Evolutionary conservation across 106 monocot species (phyloP), one percentile per base, ranked within the genome.

Genomic region (Vanilla planifolia): DNA sequence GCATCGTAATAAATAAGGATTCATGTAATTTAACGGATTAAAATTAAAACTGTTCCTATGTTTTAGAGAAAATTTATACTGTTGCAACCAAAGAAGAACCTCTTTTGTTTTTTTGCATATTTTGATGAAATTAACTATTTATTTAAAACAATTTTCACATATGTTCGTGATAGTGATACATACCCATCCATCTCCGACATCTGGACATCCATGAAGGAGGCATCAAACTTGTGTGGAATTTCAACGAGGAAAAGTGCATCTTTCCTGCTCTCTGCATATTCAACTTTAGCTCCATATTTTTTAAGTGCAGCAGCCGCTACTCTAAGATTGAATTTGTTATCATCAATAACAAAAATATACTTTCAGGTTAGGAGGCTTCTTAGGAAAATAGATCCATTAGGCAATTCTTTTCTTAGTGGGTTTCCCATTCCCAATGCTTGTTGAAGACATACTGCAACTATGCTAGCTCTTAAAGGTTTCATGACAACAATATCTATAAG

Each of bases 151-250:
- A 53, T 5, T 53, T 53, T 53, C 16, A 9, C 8, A 51, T 51
- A 51, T 51, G 3, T 1, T 27, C 8, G 28, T 27, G 26, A 0
- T 51, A 3, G 4, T 27, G 26, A 51, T 24, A 6, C 80, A 37
- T 82, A 96, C 96, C 96, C 96, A 66, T 96, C 96, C 96, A 96
- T 96, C 64, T 96, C 96, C 48, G 96, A 91, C 96, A 96, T 96
- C 73, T 96, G 96, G 59, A 96, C 84, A 77, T 96, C 96, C 96
- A 96, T 96, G 56, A 96, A 91, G 59, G 91, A 96, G 41, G 87
- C 87, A 75, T 96, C 87, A 42, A 91, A 96, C 8, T 84, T 73
- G 60, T 91, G 91, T 2, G 96, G 90, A 25, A 75, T 30, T 59
- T 75, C 73, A 41, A 96, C 87, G 25, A 87, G 84, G 8, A 75